Evolutionary conservation across 495 filamentous ascomycete genomes (phyloP), one percentile per base, ranked within the genome.

Genomic region (Aspergillus biplanus): DNA sequence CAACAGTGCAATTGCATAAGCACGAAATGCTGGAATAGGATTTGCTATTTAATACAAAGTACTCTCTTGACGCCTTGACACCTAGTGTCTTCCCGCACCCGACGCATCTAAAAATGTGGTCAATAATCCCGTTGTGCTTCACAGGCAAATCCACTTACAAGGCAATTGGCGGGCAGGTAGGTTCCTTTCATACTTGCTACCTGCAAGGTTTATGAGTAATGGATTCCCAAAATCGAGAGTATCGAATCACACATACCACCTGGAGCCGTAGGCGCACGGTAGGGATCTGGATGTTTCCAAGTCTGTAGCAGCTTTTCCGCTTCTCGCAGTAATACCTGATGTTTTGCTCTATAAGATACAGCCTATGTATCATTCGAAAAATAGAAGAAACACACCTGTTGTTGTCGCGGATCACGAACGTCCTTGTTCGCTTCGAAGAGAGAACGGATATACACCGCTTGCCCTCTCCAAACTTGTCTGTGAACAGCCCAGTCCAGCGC

Each of bases 261-360:
- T 16, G 95, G 95, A 12, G 95, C 94, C 16, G 92, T 94, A 7
- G 95, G 95, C 53, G 87, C 85, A 59, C 82, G 76, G 72, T 97
- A 98, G 33, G 94, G 92, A 72, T 99, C 95, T 4, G 95, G 95
- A 71, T 99, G 96, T 75, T 97, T 97, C 93, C 93, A 99, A 68
- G 86, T 90, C 68, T 97, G 87, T 63, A 99, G 76, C 58, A 97
- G 70, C 59, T 89, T 87, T 75, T 98, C 95, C 34, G 96, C 91
- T 75, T 97, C 92, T 64, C 88, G 85, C 50, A 98, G 79, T 53
- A 99, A 71, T 31, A 83, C 86, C 94, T 97, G 57, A 18, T 15
- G 33, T 47, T 48, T 64, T 65, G 39, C 63, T 27, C 54, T 15
- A 48, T 39, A 32, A 33, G 52, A 11, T 15, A 52, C 39, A 13